Evolutionary conservation across 2,329 filamentous ascomycete species (phyloP).

Genomic region (Colletotrichum lindemuthianum): DNA sequence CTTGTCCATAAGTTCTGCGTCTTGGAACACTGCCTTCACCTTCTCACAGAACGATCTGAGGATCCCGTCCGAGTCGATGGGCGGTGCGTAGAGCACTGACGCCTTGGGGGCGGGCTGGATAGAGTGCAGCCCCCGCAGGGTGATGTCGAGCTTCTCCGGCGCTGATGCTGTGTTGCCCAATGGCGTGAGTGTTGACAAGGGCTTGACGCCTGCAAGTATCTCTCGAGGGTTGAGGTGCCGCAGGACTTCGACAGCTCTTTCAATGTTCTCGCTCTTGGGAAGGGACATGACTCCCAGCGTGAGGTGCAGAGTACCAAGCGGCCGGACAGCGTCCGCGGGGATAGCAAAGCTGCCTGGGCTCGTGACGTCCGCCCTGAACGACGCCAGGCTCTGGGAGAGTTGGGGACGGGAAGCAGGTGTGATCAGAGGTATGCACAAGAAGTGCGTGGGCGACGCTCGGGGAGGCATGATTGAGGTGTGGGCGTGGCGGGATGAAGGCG

Average conservation of each 20-base stretch:
- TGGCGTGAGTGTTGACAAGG: constrained; percentile 34
- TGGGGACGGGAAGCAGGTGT: constrained; percentile 69
- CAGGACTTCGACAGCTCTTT: constrained; percentile 53
- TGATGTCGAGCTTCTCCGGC: constrained; percentile 49
- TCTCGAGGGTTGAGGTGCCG: constrained; percentile 50
- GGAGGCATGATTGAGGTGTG: constrained; percentile 46
- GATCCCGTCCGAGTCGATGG: constrained; percentile 60
- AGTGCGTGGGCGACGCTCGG: constrained; percentile 70
- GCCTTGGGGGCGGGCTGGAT: constrained; percentile 67
- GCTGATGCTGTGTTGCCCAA: constrained; percentile 25
- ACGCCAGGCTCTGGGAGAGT: constrained; percentile 68
- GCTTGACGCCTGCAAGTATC: constrained; percentile 46
- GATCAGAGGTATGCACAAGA: constrained; percentile 79
- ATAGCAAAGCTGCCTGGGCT: constrained; percentile 58
- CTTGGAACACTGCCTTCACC: constrained; percentile 64
- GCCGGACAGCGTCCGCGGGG: constrained; percentile 75
- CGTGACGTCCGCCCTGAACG: constrained; percentile 70
- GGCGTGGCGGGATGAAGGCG: not conserved
- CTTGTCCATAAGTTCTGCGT: constrained; percentile 64
- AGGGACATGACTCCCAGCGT: constrained; percentile 90
- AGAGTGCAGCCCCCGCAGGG: constrained; percentile 64
- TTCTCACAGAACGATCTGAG: constrained; percentile 67
- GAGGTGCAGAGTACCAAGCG: constrained; percentile 82
- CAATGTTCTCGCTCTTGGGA: constrained; percentile 55
- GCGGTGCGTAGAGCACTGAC: constrained; percentile 73